Conservation (phyloP, 495 filamentous ascomycete genomes). For the Lasiosphaeria ovina region DNA sequence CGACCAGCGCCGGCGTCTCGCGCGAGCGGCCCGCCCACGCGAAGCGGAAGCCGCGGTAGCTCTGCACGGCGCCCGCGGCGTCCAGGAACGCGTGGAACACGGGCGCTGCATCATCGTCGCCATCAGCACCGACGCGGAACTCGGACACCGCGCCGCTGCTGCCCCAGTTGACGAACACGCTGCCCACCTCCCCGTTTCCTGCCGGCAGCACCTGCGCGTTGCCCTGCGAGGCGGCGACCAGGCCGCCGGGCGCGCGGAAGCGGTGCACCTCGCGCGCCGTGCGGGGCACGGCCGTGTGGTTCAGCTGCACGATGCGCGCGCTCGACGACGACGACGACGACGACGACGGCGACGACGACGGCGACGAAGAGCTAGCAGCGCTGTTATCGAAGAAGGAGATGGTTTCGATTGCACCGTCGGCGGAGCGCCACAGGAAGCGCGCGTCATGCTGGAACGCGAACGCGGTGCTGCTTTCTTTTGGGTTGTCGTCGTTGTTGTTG, state of each 20-base stretch:
- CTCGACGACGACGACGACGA: slow-evolving; percentile 40
- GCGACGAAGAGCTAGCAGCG: slow-evolving; percentile 26
- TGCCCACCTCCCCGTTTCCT: slow-evolving; percentile 29
- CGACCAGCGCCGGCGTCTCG: slow-evolving; percentile 21
- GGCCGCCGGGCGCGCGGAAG: slow-evolving; percentile 38
- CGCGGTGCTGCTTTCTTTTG: slow-evolving; percentile 40
- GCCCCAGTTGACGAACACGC: slow-evolving; percentile 56
- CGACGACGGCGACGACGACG: neutral
- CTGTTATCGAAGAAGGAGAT: slow-evolving; percentile 60
- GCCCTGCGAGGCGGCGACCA: slow-evolving; percentile 58
- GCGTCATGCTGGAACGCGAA: slow-evolving; percentile 62
- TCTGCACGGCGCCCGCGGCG: slow-evolving; percentile 16
- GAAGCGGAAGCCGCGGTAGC: slow-evolving; percentile 31
- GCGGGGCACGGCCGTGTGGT: slow-evolving; percentile 38
- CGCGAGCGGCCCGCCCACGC: slow-evolving; percentile 27
- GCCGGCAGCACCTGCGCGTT: slow-evolving; percentile 55
- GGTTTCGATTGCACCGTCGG: slow-evolving; percentile 41
- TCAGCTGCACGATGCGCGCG: slow-evolving; percentile 53
- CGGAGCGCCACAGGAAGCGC: slow-evolving; percentile 46
- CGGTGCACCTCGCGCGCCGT: slow-evolving; percentile 37
- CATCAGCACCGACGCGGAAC: slow-evolving; percentile 29
- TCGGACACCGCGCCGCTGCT: slow-evolving; percentile 55
- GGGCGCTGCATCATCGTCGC: slow-evolving; percentile 41
- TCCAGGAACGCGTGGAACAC: slow-evolving; percentile 36
- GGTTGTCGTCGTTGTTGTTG: no score